A percentile compares a stretch with the other conserved stretches of the same genome.
Evolutionary conservation across 768 basidiomycete genomes (phyloP).

Genomic region (Suillus plorans): DNA sequence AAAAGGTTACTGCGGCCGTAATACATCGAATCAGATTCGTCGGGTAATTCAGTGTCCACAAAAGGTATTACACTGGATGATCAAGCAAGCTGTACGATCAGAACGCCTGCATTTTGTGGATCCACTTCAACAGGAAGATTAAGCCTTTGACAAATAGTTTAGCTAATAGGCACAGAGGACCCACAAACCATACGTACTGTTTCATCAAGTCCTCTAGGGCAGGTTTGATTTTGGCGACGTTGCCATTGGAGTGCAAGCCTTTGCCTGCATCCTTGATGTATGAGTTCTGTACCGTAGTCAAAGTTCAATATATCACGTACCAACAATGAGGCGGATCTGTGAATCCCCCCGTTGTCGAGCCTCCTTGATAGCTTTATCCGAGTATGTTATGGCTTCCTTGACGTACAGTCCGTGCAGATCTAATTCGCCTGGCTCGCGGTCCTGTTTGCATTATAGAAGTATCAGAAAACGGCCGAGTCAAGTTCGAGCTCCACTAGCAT

Average conservation of each 20-base stretch:
- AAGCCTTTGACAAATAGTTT: conserved; percentile 46
- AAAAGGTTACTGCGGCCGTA: background rate
- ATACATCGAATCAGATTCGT: background rate
- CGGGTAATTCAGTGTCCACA: background rate
- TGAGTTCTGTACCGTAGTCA: background rate
- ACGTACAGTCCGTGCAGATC: conserved; percentile 94
- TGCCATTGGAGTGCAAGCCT: conserved; percentile 78
- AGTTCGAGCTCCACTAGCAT: background rate
- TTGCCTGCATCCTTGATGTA: conserved; percentile 51
- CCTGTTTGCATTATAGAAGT: conserved; percentile 34
- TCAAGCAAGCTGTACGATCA: conserved; percentile 59
- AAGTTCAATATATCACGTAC: conserved; percentile 39
- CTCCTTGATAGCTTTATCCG: conserved; percentile 66
- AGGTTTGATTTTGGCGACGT: conserved; percentile 85
- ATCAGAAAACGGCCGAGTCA: background rate
- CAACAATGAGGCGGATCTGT: conserved; percentile 82
- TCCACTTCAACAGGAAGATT: conserved; percentile 73
- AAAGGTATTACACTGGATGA: background rate
- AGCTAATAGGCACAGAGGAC: background rate
- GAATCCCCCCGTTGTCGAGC: conserved; percentile 63
- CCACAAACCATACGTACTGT: conserved; percentile 47
- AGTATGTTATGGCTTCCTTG: conserved; percentile 80
- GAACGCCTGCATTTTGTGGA: conserved; percentile 78
- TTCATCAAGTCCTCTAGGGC: conserved; percentile 86
- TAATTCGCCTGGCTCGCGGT: conserved; percentile 70